A percentile compares a stretch with the other conserved stretches of the same genome.
These are phyloP conservation scores for Plasmopara viticola DNA, from an alignment of 352 stramenopile species.

Conservation along the genomic window DNA sequence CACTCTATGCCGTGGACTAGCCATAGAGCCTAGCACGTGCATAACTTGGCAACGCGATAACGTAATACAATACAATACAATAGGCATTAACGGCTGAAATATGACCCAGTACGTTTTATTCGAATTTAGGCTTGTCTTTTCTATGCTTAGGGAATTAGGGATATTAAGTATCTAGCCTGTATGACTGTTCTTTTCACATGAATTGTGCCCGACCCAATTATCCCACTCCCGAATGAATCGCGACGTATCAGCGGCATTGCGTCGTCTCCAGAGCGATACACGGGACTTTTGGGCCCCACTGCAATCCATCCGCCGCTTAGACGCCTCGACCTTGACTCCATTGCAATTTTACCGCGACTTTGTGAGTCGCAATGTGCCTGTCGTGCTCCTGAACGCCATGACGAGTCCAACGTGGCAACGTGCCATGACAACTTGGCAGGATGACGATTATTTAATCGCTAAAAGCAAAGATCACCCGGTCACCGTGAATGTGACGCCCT, in stretches of 20 bases:
- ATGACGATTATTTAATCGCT: slow-evolving; percentile 49
- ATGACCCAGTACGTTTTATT: no score
- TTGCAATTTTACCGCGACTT: slow-evolving; percentile 70
- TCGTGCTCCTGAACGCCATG: slow-evolving; percentile 69
- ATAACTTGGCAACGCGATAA: no score
- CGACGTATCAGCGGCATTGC: slow-evolving; percentile 9
- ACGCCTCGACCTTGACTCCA: slow-evolving; percentile 33
- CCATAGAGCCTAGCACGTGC: no score
- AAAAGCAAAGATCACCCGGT: slow-evolving; percentile 37
- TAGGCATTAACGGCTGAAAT: no score
- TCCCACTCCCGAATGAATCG: background rate
- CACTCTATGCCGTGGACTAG: no score
- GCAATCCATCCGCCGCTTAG: slow-evolving; percentile 41
- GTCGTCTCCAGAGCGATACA: slow-evolving; percentile 49
- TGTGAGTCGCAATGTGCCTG: slow-evolving; percentile 70
- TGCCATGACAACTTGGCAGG: slow-evolving; percentile 42
- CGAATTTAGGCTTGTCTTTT: no score
- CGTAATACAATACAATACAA: no score
- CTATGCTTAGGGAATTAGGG: no score
- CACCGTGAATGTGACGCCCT: slow-evolving; percentile 77
- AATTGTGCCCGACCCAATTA: background rate
- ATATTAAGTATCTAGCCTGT: no score
- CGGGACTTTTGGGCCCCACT: slow-evolving; percentile 71
- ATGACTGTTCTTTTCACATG: no score
- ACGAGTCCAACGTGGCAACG: slow-evolving; percentile 43